phyloP scores from a whole-genome alignment of 768 basidiomycete species.

The Mycena chlorophos region DNA sequence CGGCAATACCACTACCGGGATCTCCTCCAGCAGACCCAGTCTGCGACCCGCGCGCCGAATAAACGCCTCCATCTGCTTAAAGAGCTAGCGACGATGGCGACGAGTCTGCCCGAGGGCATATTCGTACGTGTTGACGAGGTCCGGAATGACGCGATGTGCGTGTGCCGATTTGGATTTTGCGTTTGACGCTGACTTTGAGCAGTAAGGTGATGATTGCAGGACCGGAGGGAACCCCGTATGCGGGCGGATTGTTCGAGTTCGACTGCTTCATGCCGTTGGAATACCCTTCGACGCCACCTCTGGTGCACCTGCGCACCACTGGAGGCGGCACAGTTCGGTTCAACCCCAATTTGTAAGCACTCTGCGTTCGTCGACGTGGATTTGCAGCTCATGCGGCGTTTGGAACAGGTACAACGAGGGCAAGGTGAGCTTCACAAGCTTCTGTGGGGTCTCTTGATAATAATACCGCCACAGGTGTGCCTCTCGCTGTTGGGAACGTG shows the following conservation, averaged over 20 bases:
- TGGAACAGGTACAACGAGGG: conserved; percentile 13
- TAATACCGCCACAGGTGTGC: conserved; percentile 47
- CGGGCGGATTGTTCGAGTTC: conserved; percentile 55
- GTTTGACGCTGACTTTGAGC: conserved; percentile 7
- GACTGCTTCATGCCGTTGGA: conserved; percentile 56
- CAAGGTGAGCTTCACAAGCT: conserved; percentile 4
- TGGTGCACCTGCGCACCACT: conserved; percentile 54
- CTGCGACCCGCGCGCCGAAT: conserved; percentile 44
- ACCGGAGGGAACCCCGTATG: conserved; percentile 56
- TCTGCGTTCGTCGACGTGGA: not conserved
- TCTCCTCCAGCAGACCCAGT: conserved; percentile 34
- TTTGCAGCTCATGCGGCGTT: not conserved
- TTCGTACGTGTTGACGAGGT: conserved; percentile 60
- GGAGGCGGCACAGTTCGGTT: conserved; percentile 51
- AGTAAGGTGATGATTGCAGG: conserved; percentile 61
- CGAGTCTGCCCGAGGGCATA: conserved; percentile 54
- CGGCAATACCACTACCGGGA: conserved; percentile 36
- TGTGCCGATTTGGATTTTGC: conserved; percentile 7
- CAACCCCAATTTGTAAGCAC: conserved; percentile 57
- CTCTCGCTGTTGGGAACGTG: conserved; percentile 58
- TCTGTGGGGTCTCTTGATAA: not conserved
- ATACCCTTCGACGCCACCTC: conserved; percentile 49
- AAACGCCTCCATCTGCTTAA: conserved; percentile 53
- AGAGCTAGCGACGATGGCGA: conserved; percentile 57
- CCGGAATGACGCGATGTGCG: conserved; percentile 57